Evolutionary conservation across 169 alveolate genomes (phyloP).

Genomic region (Cryptosporidium muris): DNA sequence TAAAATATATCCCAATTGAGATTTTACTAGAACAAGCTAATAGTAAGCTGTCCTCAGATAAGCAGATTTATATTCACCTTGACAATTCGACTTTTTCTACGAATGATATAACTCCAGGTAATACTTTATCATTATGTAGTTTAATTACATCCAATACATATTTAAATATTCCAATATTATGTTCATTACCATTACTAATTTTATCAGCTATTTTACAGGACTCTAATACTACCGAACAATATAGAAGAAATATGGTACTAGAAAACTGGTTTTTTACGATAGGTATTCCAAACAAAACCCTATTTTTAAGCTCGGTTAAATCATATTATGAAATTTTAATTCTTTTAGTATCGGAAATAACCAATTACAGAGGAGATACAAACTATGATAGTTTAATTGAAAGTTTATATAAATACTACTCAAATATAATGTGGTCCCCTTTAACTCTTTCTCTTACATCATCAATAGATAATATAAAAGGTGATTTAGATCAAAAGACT

Average conservation of each 20-base stretch:
- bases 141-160: no score
- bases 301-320: constrained; percentile 11
- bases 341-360: constrained; percentile 9
- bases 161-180: constrained; percentile 9
- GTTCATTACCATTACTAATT: constrained; percentile 21
- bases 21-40: constrained; percentile 16
- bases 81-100: no score
- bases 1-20: constrained; percentile 7
- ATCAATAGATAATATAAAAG: not conserved
- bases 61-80: no score
- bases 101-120: no score
- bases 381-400: not conserved
- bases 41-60: no score
- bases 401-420: constrained; percentile 24
- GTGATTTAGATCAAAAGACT: constrained; percentile 10
- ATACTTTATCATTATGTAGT: no score
- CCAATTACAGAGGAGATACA: not conserved
- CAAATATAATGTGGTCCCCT: constrained; percentile 47
- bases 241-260: not conserved
- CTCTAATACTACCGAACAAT: not conserved
- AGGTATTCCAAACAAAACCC: constrained; percentile 17
- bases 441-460: constrained; percentile 7
- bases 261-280: not conserved
- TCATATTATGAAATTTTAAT: constrained; percentile 24
- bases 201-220: constrained; percentile 6